A percentile compares a stretch with the other conserved stretches of the same genome.
These are phyloP conservation scores for Acephala macrosclerotiorum DNA, from an alignment of 2,329 filamentous ascomycete species.

Conservation along the genomic window DNA sequence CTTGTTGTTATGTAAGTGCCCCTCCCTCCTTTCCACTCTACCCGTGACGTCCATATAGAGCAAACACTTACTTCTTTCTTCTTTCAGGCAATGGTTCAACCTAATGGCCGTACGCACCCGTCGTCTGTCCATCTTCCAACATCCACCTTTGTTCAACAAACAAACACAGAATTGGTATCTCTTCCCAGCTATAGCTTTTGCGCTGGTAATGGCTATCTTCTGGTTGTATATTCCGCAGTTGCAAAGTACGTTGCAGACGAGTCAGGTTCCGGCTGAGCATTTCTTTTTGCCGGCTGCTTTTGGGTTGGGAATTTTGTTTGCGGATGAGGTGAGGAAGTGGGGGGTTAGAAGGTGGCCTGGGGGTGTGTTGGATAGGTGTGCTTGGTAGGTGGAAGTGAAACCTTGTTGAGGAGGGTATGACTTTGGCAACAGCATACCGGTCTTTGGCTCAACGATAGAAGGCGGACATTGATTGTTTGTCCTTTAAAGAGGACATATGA, in stretches of 20 bases:
- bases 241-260: slow-evolving; percentile 66
- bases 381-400: slow-evolving; percentile 63
- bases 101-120: slow-evolving; percentile 72
- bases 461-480: too few species aligned
- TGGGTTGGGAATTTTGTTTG: slow-evolving; percentile 66
- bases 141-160: slow-evolving; percentile 72
- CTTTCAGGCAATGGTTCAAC: slow-evolving; percentile 72
- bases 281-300: slow-evolving; percentile 82
- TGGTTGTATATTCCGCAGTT: slow-evolving; percentile 73
- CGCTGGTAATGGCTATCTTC: slow-evolving; percentile 73
- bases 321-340: slow-evolving; percentile 74
- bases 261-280: slow-evolving; percentile 71
- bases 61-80: slow-evolving; percentile 3
- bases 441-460: too few species aligned
- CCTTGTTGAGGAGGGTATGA: not conserved
- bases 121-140: slow-evolving; percentile 73
- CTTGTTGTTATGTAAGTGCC: slow-evolving; percentile 75
- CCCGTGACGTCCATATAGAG: not conserved
- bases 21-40: not conserved
- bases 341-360: slow-evolving; percentile 65
- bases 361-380: slow-evolving; percentile 63
- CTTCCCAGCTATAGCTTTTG: slow-evolving; percentile 74
- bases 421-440: too few species aligned
- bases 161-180: slow-evolving; percentile 72
- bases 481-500: too few species aligned